A percentile compares a stretch with the other conserved stretches of the same genome.
phyloP scores from a whole-genome alignment of 2,329 filamentous ascomycete genomes.

The Calycina herbarum region DNA sequence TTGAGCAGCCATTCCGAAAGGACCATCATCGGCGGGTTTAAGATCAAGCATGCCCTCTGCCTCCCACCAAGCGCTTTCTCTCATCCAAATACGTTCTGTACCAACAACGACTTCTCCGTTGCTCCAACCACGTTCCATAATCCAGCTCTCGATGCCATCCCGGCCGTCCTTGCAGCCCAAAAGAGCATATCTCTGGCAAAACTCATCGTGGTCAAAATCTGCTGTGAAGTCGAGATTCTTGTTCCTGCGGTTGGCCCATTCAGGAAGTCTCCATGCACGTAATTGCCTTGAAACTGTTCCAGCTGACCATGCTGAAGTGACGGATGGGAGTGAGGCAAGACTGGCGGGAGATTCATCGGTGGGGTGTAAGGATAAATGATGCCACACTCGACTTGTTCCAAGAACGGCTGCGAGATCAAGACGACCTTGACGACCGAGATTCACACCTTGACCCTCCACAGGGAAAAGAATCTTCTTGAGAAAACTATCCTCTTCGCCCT shows the following conservation, averaged over 20 bases:
- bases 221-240: slow-evolving; percentile 92
- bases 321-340: slow-evolving; percentile 68
- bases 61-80: slow-evolving; percentile 95
- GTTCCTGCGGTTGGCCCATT: slow-evolving; percentile 94
- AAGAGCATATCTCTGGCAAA: slow-evolving; percentile 75
- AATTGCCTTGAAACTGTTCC: slow-evolving; percentile 90
- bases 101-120: slow-evolving; percentile 95
- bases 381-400: slow-evolving; percentile 88
- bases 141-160: slow-evolving; percentile 92
- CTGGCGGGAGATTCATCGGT: slow-evolving; percentile 80
- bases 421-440: slow-evolving; percentile 73
- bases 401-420: slow-evolving; percentile 75
- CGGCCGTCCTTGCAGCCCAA: slow-evolving; percentile 87
- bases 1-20: slow-evolving; percentile 50
- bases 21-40: slow-evolving; percentile 49
- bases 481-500: slow-evolving; percentile 80
- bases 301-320: slow-evolving; percentile 88
- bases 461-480: slow-evolving; percentile 81
- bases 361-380: slow-evolving; percentile 87
- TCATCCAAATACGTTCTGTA: slow-evolving; percentile 91
- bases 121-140: slow-evolving; percentile 94
- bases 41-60: slow-evolving; percentile 94
- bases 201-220: slow-evolving; percentile 94
- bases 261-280: slow-evolving; percentile 87
- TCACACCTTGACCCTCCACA: slow-evolving; percentile 73